These are phyloP conservation scores for Penicillium fimorum DNA, from an alignment of 495 filamentous ascomycete genomes.

Conservation along the genomic window DNA sequence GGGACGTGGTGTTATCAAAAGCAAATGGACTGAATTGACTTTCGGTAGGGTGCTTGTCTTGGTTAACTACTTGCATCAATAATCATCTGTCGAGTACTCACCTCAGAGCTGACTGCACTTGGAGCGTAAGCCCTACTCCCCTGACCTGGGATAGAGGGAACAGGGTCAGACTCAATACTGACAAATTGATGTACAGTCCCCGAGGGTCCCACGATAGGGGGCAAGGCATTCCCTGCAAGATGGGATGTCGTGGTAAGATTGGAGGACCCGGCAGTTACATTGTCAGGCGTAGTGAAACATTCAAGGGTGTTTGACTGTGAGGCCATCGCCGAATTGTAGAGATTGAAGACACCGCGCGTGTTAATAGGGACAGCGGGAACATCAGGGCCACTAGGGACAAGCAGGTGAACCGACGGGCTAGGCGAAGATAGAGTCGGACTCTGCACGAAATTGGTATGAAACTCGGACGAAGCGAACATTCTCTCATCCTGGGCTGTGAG, in stretches of 20 bases:
- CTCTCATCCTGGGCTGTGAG: background rate
- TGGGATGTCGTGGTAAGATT: background rate
- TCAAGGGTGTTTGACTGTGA: background rate
- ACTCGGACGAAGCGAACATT: background rate
- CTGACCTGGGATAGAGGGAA: too few relatives aligned
- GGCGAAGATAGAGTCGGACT: background rate
- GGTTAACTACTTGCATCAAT: background rate
- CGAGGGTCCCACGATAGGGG: background rate
- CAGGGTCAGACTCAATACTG: background rate
- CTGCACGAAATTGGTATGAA: background rate
- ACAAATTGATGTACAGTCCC: background rate
- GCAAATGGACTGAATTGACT: too few relatives aligned
- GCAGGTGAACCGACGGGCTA: background rate
- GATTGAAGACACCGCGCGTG: background rate
- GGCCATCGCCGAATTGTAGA: background rate
- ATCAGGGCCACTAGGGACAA: slow-evolving; percentile 1
- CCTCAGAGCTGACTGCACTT: background rate
- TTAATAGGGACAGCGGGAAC: background rate
- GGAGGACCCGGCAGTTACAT: background rate
- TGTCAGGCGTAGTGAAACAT: background rate
- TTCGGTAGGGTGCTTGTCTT: background rate
- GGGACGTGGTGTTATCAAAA: background rate
- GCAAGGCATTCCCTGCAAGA: background rate
- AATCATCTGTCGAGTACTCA: background rate
- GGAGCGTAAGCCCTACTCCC: background rate